Evolutionary conservation across 2,329 filamentous ascomycete species (phyloP), one percentile per base, ranked within the genome.

Genomic region (Trichoderma koningiopsis): DNA sequence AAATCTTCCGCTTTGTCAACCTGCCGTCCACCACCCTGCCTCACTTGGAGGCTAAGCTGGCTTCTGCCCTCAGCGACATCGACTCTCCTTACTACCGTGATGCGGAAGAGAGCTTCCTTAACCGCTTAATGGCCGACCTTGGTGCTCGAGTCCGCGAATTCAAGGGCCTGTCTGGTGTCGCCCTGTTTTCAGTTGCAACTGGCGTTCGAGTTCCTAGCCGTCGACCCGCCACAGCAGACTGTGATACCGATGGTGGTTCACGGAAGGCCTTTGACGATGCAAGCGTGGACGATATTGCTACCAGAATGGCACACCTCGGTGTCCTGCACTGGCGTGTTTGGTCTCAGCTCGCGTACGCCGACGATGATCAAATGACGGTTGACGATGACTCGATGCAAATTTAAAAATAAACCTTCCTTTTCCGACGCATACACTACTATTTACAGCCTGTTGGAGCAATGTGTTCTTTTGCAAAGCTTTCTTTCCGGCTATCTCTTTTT

Each of bases 321-420:
- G 85, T 96, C 6, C 82, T 98, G 29, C 94, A 97, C 79, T 97
- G 94, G 94, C 87, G 92, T 60, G 91, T 97, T 3, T 98, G 94
- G 93, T 87, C 88, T 1, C 87, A 88, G 2, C 83, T 97, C 65
- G 88, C 91, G 14, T 97, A 97, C 77, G 72, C 81, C 16, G 79
- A 79, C 31, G 83, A 83, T 33, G 79, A 82, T 64, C 78, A 77
- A 60, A 78, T 79, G 75, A 71, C 73, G 33, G 70, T 79, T 66
- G 79, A 81, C 52, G 72, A 70, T 58, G 66, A 70, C 19, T 35
- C 71, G 7, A 72, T 70, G 22, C 72, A 74, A 59, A 73, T 75
- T 29, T 76, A 60, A 73, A 35, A 37, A 22, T 13, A 19, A 31
- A 11, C 19, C 24, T 16, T 27, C 27, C n/a, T n/a, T 56, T 43